Evolutionary conservation across 768 basidiomycete species (phyloP), one percentile per base, ranked within the genome.

Genomic region (Candolleomyces aberdarensis): DNA sequence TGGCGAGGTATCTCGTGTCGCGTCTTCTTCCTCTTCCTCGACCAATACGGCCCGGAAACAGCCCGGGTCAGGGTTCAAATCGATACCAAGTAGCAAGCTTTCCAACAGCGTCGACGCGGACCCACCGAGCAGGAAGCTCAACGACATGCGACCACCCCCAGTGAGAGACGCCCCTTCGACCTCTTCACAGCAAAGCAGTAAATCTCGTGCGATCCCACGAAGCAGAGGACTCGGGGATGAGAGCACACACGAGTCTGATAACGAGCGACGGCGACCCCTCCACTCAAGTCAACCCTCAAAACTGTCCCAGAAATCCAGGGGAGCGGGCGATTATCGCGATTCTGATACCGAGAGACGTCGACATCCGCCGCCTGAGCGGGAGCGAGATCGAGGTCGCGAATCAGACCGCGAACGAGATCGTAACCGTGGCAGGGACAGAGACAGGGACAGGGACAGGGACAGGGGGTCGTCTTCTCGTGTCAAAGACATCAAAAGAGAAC

Each of bases 341-440:
- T 56, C 54, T 40, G 54, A 56, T 22, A 26, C 20, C 17, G 54
- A 56, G 9, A 13, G 54, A 17, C 15, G 54, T 9, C 40, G 39
- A 20, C 53, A 55, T 31, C 32, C 15, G 40, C 32, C 3, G 39
- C 7, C 8, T 17, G 36, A 55, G 17, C 52, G 55, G 13, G 60
- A 55, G 9, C 49, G 63, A 13, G 68, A 69, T 51, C 60, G 67
- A 50, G 73, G 74, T 14, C 64, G 62, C 15, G 50, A 36, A 17
- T 47, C 20, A 8, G 56, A 44, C 4, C n/a, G 55, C 17, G 54
- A 61, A 55, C 19, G 60, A 31, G 55, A 57, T 41, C 39, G 56
- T n/a, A 61, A 62, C n/a, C 46, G 57, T 43, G 56, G 58, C 53
- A 61, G 60, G 60, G 59, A 64, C 8, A 58, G 47, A 20, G 62